A percentile compares a stretch with the other conserved stretches of the same genome.
These are phyloP conservation scores for Penicillium soppii DNA, from an alignment of 495 filamentous ascomycete genomes.

Conservation along the genomic window DNA sequence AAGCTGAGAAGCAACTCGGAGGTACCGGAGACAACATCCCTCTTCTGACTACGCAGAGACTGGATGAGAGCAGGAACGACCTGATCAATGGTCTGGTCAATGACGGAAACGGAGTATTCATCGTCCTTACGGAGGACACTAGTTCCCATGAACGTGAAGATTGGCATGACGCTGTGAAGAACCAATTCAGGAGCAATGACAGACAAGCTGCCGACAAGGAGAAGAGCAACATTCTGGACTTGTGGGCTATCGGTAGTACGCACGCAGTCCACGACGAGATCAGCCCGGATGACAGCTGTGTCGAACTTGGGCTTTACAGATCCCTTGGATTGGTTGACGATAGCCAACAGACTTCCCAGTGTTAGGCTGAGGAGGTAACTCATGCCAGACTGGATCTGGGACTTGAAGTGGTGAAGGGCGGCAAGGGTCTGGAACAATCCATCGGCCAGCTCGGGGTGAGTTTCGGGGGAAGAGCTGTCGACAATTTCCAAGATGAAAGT, in stretches of 20 bases:
- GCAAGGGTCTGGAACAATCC: constrained; percentile 77
- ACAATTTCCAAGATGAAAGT: constrained; percentile 89
- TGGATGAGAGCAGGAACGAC: constrained; percentile 89
- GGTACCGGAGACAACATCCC: constrained; percentile 72
- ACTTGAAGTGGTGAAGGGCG: constrained; percentile 79
- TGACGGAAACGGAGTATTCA: constrained; percentile 92
- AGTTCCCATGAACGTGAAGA: constrained; percentile 95
- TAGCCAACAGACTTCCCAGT: constrained; percentile 71
- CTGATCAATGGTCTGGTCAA: constrained; percentile 78
- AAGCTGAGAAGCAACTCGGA: constrained; percentile 89
- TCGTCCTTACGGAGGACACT: constrained; percentile 87
- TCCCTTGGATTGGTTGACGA: constrained; percentile 71
- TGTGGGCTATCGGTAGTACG: constrained; percentile 83
- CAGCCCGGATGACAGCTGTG: constrained; percentile 71
- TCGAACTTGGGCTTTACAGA: constrained; percentile 63
- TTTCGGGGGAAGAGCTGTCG: constrained; percentile 69
- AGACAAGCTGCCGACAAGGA: constrained; percentile 83
- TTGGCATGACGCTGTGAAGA: constrained; percentile 95
- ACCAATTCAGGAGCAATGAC: constrained; percentile 82
- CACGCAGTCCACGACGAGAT: constrained; percentile 87
- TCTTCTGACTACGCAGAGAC: constrained; percentile 75
- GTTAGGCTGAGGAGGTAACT: constrained; percentile 83
- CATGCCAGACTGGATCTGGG: constrained; percentile 69
- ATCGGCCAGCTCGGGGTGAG: constrained; percentile 69
- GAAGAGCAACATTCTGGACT: constrained; percentile 85